phyloP scores from a whole-genome alignment of 1,284 basidiomycete species.

The Melampsora americana region DNA sequence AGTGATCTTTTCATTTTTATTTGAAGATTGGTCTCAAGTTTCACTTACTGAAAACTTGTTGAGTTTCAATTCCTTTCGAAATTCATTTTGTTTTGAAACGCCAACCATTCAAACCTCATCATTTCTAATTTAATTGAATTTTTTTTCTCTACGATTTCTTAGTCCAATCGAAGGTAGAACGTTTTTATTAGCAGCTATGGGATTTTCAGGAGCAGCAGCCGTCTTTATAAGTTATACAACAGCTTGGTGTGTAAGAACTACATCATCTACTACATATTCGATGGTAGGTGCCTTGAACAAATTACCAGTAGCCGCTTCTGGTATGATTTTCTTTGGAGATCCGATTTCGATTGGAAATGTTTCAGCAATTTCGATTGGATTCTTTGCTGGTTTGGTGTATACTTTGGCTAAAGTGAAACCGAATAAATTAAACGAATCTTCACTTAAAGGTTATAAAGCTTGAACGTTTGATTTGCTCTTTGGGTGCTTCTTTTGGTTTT shows the following conservation, averaged over 20 bases:
- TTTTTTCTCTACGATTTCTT: too few relatives aligned
- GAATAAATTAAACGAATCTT: conserved; percentile 17
- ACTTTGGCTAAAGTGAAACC: conserved; percentile 47
- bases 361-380: conserved; percentile 80
- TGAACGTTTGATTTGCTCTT: not conserved
- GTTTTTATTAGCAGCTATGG: conserved; percentile 80
- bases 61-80: conserved; percentile 13
- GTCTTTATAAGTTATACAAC: conserved; percentile 98
- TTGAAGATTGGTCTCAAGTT: conserved; percentile 84
- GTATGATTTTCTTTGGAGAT: conserved; percentile 94
- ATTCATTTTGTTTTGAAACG: too few relatives aligned
- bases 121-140: too few relatives aligned
- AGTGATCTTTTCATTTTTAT: conserved; percentile 72
- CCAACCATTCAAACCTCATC: too few relatives aligned
- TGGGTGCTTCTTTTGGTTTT: too few relatives aligned
- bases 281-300: conserved; percentile 99
- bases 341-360: conserved; percentile 79
- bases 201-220: conserved; percentile 91
- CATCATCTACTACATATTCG: conserved; percentile 95
- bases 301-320: conserved; percentile 91
- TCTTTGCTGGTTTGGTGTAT: conserved; percentile 69
- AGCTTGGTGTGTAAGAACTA: conserved; percentile 95
- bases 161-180: conserved; percentile 79
- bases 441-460: not conserved
- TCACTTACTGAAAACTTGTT: conserved; percentile 86